A percentile compares a stretch with the other conserved stretches of the same genome.
These are phyloP conservation scores for Fraxinus americana DNA, from an alignment of 257 asterid species.

Conservation along the genomic window DNA sequence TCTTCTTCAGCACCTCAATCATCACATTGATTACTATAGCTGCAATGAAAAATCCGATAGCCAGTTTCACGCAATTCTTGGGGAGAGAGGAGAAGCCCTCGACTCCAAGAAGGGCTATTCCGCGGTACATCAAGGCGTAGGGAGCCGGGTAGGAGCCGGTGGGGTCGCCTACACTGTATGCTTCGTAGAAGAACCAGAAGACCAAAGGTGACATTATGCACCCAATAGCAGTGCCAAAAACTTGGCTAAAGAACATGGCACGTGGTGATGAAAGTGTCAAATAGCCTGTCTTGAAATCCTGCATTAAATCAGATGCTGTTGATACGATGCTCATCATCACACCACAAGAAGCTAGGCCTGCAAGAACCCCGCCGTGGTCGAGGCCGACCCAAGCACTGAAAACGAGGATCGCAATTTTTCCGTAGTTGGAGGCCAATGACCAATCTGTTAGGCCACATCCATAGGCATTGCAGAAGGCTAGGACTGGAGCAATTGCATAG, in stretches of 20 bases:
- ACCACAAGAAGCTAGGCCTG: slow-evolving; percentile 73
- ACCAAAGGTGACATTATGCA: slow-evolving; percentile 50
- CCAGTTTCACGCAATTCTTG: slow-evolving; percentile 50
- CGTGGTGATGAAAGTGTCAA: slow-evolving; percentile 67
- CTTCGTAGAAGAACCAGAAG: slow-evolving; percentile 66
- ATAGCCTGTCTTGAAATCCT: slow-evolving; percentile 70
- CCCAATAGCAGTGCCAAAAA: slow-evolving; percentile 59
- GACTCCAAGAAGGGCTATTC: slow-evolving; percentile 59
- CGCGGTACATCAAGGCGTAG: slow-evolving; percentile 48
- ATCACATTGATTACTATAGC: slow-evolving; percentile 36
- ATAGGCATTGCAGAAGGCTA: slow-evolving; percentile 76
- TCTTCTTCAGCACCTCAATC: slow-evolving; percentile 24
- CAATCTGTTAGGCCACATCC: slow-evolving; percentile 78
- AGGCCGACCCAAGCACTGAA: slow-evolving; percentile 69
- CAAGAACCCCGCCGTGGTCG: slow-evolving; percentile 57
- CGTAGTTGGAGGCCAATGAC: slow-evolving; percentile 76
- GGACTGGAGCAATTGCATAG: slow-evolving; percentile 49
- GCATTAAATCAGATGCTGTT: slow-evolving; percentile 68
- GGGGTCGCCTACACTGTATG: slow-evolving; percentile 51
- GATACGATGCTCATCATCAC: slow-evolving; percentile 75
- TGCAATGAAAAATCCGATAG: slow-evolving; percentile 35
- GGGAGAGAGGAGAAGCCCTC: slow-evolving; percentile 70
- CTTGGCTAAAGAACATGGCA: slow-evolving; percentile 65
- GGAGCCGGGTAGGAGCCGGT: slow-evolving; percentile 59
- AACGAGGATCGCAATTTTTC: slow-evolving; percentile 59